phyloP scores from a whole-genome alignment of 805 yeast species.

The Citeromyces matritensis region DNA sequence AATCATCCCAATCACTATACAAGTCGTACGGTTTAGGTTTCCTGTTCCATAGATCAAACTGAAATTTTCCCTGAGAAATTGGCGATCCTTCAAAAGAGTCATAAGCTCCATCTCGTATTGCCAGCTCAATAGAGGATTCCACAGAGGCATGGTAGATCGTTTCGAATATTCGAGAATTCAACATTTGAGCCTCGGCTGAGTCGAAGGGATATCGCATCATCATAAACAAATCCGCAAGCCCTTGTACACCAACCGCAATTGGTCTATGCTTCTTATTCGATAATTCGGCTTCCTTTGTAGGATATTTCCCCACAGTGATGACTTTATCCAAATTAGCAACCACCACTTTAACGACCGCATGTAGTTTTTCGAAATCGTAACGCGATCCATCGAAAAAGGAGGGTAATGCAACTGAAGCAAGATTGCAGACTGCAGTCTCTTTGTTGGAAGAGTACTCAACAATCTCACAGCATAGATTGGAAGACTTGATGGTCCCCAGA shows the following conservation, averaged over 20 bases:
- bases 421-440: constrained; percentile 91
- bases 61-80: constrained; percentile 71
- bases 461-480: constrained; percentile 89
- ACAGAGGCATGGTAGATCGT: constrained; percentile 91
- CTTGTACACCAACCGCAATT: constrained; percentile 96
- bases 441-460: constrained; percentile 86
- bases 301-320: constrained; percentile 78
- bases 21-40: constrained; percentile 52
- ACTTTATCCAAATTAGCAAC: constrained; percentile 67
- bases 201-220: constrained; percentile 76
- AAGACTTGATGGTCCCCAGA: constrained; percentile 82
- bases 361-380: constrained; percentile 65
- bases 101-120: constrained; percentile 55
- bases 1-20: constrained; percentile 70
- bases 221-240: constrained; percentile 83
- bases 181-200: constrained; percentile 55
- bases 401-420: constrained; percentile 86
- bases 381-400: constrained; percentile 40
- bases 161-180: constrained; percentile 82
- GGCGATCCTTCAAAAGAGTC: constrained; percentile 75
- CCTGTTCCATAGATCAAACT: constrained; percentile 72
- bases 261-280: constrained; percentile 85
- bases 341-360: constrained; percentile 62
- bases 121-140: constrained; percentile 77
- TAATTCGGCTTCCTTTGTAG: constrained; percentile 56